Conservation (phyloP, 2,329 filamentous ascomycete genomes). For the Beauveria medogensis region DNA sequence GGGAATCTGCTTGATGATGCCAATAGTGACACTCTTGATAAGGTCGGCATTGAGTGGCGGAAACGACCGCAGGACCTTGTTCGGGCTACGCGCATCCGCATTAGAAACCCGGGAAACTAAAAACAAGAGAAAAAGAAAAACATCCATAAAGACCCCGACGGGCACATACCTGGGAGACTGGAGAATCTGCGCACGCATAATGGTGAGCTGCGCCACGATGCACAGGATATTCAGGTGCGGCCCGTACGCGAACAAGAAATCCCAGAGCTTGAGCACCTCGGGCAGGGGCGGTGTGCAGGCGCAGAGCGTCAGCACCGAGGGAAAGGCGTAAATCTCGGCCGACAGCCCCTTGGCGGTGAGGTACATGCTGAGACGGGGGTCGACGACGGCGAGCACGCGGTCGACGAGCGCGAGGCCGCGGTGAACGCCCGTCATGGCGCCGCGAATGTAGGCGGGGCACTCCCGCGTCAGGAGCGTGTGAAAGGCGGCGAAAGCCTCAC, state of each 20-base stretch:
- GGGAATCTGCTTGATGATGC: slow-evolving; percentile 82
- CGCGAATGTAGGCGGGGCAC: slow-evolving; percentile 87
- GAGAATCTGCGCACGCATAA: slow-evolving; percentile 78
- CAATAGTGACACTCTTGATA: slow-evolving; percentile 77
- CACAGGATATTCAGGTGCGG: slow-evolving; percentile 92
- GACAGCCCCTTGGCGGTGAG: slow-evolving; percentile 80
- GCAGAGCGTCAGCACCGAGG: slow-evolving; percentile 86
- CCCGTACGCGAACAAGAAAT: slow-evolving; percentile 94
- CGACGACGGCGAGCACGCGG: slow-evolving; percentile 83
- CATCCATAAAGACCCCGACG: background rate
- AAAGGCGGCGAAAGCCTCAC: slow-evolving; percentile 89
- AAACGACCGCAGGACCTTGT: slow-evolving; percentile 82
- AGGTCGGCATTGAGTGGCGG: slow-evolving; percentile 75
- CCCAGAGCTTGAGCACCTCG: slow-evolving; percentile 89
- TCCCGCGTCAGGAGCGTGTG: slow-evolving; percentile 80
- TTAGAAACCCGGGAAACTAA: background rate
- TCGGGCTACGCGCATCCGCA: slow-evolving; percentile 54
- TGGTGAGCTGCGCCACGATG: slow-evolving; percentile 88
- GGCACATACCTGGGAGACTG: slow-evolving; percentile 66
- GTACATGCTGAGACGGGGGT: slow-evolving; percentile 77
- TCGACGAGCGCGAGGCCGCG: slow-evolving; percentile 86
- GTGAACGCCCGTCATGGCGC: slow-evolving; percentile 96
- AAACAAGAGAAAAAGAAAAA: background rate
- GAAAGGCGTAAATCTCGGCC: slow-evolving; percentile 93
- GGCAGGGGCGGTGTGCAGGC: slow-evolving; percentile 92